Base-by-base conservation (phyloP, 345 rosid genomes). In the Schrenkiella parvula region DNA sequence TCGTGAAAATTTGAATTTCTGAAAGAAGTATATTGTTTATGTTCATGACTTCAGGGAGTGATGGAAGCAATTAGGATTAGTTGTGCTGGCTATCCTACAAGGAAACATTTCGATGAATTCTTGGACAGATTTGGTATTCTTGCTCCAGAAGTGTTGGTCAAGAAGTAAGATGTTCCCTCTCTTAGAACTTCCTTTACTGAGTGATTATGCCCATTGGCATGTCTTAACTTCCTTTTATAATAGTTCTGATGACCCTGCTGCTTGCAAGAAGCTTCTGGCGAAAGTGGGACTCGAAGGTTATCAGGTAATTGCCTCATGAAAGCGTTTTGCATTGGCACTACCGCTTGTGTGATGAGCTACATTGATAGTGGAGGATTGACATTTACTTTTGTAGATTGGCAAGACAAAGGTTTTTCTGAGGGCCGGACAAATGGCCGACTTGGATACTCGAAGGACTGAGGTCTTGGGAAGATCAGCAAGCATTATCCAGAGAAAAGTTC, bases 51-150 rank as follows among this genome's bases (percentile, higher is more conserved):
- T 71, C 75, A 95, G 99, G 98, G 99, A 55, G 99, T 95, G 71
- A 92, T 92, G 99, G 98, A 95, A 78, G 99, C 99, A 79, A 92
- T 95, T 64, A 84, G 99, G 81, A 95, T 95, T 42, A 95, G 99
- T 78, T 88, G 96, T 82, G 99, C 99, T 15, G 99, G 99, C 29
- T 92, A 86, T 78, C 99, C 99, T 54, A 95, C 99, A 28, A 84
- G 97, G 76, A 92, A 83, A 75, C 86, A 85, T 54, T 95, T 92
- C 76, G 89, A 90, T 81, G 99, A 92, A 73, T 92, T 95, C 80
- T 70, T 84, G 46, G 89, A 84, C 68, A 84, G 99, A 75, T 95
- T 95, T 84, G 84, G 98, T 68, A 75, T 95, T 68, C 97, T 95
- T 75, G 93, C 92, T 69, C 88, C 99, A 26, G 89, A 95, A 78